Base-by-base conservation (phyloP, 1,284 basidiomycete genomes). In the Hemileia vastatrix region DNA sequence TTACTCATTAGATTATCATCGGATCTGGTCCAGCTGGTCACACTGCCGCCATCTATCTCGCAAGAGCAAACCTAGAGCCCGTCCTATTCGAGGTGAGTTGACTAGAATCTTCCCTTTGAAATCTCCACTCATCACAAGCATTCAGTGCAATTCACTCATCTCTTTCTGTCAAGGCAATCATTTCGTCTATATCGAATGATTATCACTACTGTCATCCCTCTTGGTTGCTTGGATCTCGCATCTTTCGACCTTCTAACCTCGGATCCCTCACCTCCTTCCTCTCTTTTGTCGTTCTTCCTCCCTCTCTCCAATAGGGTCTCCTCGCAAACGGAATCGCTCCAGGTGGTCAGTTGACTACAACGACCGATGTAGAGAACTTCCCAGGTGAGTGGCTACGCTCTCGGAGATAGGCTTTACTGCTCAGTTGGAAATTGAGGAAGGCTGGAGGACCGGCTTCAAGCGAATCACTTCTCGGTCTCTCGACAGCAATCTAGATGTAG, bases 301-400 rank as follows among this genome's bases (percentile, higher is more conserved):
- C 19, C 27, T 44, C 32, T 23, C 21, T 47, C 11, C 18, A 18
- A 4, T 65, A 79, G 79, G 93, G 94, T 32, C 95, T 97, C 81
- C 87, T 98, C 82, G 94, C 94, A 43, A 97, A 98, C 73, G 94
- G 94, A 54, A 90, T 97, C 74, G 93, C 94, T 40, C 90, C 94
- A 13, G 94, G 94, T 64, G 94, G 94, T 61, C 94, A 97, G 78
- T 84, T 98, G 70, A 97, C 94, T 21, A 97, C 94, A 0, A 97
- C 94, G 0, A 97, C 92, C n/a, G 90, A 76, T 49, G 90, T 97
- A 61, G 94, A 97, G 79, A 97, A 97, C 81, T 72, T 72, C n/a
- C n/a, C n/a, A n/a, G n/a, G n/a, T n/a, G n/a, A n/a, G 36, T 40
- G 36, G 8, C 15, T 40, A 27, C 27, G 27, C 27, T 27, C 27